Evolutionary conservation across 225 moss, liverwort and hornwort genomes (phyloP), one percentile per base, ranked within the genome.

Genomic region (Sphagnum contortum): DNA sequence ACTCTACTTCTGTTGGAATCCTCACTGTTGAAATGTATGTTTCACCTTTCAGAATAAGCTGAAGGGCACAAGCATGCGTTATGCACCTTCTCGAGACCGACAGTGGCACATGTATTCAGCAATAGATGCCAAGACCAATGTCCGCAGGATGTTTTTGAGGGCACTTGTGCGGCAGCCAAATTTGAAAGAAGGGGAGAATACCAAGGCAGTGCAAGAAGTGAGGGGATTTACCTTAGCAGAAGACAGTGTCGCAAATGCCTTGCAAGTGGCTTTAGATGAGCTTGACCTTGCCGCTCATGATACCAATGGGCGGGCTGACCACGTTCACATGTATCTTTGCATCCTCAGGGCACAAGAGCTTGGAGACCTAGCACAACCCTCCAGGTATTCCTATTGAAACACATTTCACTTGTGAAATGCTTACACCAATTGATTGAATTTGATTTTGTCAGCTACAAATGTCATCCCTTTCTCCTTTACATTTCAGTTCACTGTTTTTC

Each of bases 71-170:
- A 73, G 80, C 14, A 80, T 92, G 85, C 80, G 85, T 46, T 98
- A 92, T 71, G 88, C 96, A 5, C 88, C 92, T 0, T 90, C 96
- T 46, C 81, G 96, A 57, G 92, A 92, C 82, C 83, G 96, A 49
- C 96, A 98, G 69, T 96, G 96, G 96, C 92, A 92, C 68, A 81
- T 84, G 5, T 98, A 98, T 61, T 74, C 83, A 14, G 85, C 92
- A 48, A 79, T 73, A 6, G 96, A 98, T 63, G 76, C 72, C 5
- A 84, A 92, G 60, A 79, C 80, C 8, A 82, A 79, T 47, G 77
- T 87, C 10, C 84, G 77, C 14, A 79, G 92, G 60, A 83, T 85
- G 76, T 98, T 92, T 50, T 47, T 82, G 74, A 83, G 96, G 71
- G 85, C 90, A 48, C 70, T 98, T 2, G 77, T 98, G 49, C 86